Evolutionary conservation across 2,329 filamentous ascomycete genomes (phyloP).

Genomic region (Cladophialophora yegresii): DNA sequence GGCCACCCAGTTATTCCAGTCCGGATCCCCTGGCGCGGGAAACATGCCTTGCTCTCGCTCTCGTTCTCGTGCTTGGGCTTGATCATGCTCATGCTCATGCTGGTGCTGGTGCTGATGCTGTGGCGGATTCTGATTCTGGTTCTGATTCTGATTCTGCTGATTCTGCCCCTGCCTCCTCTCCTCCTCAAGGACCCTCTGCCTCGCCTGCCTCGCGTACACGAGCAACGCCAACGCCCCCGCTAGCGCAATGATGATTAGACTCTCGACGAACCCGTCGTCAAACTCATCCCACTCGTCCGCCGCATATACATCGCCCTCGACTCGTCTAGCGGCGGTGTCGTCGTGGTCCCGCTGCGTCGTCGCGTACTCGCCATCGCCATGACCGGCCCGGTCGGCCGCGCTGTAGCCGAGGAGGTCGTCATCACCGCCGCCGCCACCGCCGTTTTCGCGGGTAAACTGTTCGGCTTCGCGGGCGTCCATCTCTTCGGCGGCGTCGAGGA

Average conservation of each 20-base stretch:
- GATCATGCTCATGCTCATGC: constrained; percentile 41
- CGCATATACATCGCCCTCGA: constrained; percentile 43
- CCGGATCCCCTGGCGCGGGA: constrained; percentile 66
- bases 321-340: constrained; percentile 21
- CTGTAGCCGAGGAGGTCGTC: constrained; percentile 48
- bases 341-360: constrained; percentile 6
- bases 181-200: constrained; percentile 59
- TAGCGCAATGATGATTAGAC: constrained; percentile 76
- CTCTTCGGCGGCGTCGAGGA: constrained; percentile 70
- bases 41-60: constrained; percentile 52
- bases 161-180: constrained; percentile 30
- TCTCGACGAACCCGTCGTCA: constrained; percentile 81
- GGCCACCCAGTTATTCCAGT: constrained; percentile 67
- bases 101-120: constrained; percentile 38
- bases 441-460: constrained; percentile 45
- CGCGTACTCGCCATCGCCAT: constrained; percentile 40
- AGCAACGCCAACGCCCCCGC: constrained; percentile 73
- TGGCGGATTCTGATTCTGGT: constrained; percentile 14
- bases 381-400: constrained; percentile 58
- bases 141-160: constrained; percentile 31
- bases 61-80: constrained; percentile 41
- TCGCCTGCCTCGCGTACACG: constrained; percentile 76
- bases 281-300: constrained; percentile 62
- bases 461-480: constrained; percentile 65
- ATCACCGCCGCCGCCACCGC: constrained; percentile 61